Percentiles rank a stretch among this genome's conserved stretches.
phyloP scores from a whole-genome alignment of 139 green algal genomes.

The Tetradesmus lagerheimii region DNA sequence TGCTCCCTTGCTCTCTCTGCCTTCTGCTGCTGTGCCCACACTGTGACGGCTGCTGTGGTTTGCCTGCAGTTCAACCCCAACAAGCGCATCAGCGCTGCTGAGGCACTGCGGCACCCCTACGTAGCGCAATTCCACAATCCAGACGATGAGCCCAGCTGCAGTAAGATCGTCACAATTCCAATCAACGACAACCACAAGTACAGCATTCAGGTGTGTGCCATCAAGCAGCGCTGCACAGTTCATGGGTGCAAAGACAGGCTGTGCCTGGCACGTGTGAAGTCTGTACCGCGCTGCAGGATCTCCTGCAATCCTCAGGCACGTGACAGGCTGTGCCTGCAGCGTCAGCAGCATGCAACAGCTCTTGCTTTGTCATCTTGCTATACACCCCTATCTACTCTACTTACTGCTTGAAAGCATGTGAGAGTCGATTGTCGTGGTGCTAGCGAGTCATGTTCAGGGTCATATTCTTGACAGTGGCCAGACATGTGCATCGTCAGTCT shows the following conservation, averaged over 20 bases:
- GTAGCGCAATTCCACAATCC: constrained; percentile 95
- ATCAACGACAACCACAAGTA: constrained; percentile 98
- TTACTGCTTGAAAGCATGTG: no score
- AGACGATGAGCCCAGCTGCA: constrained; percentile 83
- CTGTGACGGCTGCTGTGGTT: not conserved
- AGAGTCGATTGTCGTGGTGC: no score
- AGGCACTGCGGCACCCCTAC: constrained; percentile 96
- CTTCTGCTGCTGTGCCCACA: not conserved
- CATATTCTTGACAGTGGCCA: no score
- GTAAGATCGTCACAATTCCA: constrained; percentile 86
- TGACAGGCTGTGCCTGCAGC: no score
- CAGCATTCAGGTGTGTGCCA: constrained; percentile 58
- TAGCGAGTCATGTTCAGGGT: no score
- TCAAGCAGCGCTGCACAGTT: not conserved
- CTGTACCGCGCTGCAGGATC: no score
- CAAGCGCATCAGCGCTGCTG: constrained; percentile 90
- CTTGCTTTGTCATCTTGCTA: no score
- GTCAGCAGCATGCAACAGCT: no score
- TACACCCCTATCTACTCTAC: no score
- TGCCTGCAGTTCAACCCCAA: constrained; percentile 55
- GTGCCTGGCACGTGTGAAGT: no score
- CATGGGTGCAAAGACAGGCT: not conserved
- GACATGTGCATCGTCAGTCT: no score
- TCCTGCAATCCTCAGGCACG: no score
- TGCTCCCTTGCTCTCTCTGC: not conserved